Evolutionary conservation across 83 land plant species (phyloP).

Genomic region (Picea mariana): DNA sequence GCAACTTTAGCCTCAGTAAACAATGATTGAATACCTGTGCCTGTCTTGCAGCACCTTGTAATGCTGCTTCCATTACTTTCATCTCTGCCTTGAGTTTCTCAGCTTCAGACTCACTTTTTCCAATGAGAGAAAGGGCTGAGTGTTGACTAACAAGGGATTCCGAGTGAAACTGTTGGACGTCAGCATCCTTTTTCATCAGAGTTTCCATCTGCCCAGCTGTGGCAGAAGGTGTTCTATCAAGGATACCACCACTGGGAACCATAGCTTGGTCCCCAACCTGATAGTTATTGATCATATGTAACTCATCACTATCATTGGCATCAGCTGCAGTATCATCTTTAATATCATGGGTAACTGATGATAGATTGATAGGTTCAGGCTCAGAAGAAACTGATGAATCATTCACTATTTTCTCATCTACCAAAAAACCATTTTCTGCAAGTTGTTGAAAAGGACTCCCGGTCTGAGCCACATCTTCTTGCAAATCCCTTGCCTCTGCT

Average conservation of each 20-base stretch:
- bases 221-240: not conserved
- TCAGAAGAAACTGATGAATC: not conserved
- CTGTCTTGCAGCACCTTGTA: conserved; percentile 95
- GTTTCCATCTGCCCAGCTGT: not conserved
- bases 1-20: not conserved
- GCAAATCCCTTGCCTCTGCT: not conserved
- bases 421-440: not conserved
- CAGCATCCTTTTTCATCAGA: conserved; percentile 10
- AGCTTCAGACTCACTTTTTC: conserved; percentile 36
- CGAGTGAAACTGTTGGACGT: conserved; percentile 10
- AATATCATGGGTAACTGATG: not conserved
- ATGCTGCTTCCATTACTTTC: conserved; percentile 93
- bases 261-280: not conserved
- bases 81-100: conserved; percentile 71
- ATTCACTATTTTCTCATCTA: not conserved
- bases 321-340: conserved; percentile 1
- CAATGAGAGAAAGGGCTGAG: conserved; percentile 18
- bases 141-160: conserved; percentile 17
- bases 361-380: not conserved
- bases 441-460: conserved; percentile 7
- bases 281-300: not conserved
- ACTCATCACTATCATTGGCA: conserved; percentile 1
- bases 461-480: not conserved
- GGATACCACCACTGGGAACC: not conserved
- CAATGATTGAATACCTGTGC: conserved; percentile 65